These are phyloP conservation scores for Platanus orientalis DNA, from an alignment of 164 flowering plant genomes.

Conservation along the genomic window DNA sequence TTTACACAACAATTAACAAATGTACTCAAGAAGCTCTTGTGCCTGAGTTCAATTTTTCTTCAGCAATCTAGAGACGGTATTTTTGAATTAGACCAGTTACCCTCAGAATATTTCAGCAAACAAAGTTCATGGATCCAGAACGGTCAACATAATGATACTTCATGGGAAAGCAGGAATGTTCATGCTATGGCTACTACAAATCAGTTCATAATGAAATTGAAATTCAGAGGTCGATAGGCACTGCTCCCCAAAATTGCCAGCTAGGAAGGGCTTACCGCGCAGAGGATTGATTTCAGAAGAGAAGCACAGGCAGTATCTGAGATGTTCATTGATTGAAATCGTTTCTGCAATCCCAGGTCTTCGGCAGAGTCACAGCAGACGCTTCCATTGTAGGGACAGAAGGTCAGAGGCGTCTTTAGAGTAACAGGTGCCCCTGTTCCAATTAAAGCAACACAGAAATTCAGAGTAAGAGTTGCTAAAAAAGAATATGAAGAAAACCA, in stretches of 20 bases:
- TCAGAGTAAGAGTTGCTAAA: neutral
- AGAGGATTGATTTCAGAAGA: slow-evolving; percentile 66
- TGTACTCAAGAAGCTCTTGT: too few relatives aligned
- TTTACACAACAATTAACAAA: too few relatives aligned
- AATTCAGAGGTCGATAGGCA: too few relatives aligned
- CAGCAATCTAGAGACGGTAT: too few relatives aligned
- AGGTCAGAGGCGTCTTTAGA: slow-evolving; percentile 38
- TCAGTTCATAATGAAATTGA: neutral
- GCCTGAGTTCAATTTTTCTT: too few relatives aligned
- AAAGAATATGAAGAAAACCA: neutral
- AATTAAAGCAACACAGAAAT: slow-evolving; percentile 2
- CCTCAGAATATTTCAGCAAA: neutral
- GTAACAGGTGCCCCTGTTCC: slow-evolving; percentile 54
- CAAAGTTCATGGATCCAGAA: neutral
- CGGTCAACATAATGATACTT: too few relatives aligned
- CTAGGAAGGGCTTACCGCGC: slow-evolving; percentile 52
- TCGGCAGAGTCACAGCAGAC: slow-evolving; percentile 52
- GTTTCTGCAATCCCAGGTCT: slow-evolving; percentile 44
- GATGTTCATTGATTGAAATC: slow-evolving; percentile 58
- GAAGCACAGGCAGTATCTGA: slow-evolving; percentile 67
- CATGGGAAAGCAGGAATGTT: neutral
- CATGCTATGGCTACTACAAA: neutral
- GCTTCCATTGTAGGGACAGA: slow-evolving; percentile 73
- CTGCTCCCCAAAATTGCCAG: too few relatives aligned
- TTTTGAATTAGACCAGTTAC: neutral